Conservation (phyloP, 2,329 filamentous ascomycete species). For the Pseudogymnoascus pannorum region DNA sequence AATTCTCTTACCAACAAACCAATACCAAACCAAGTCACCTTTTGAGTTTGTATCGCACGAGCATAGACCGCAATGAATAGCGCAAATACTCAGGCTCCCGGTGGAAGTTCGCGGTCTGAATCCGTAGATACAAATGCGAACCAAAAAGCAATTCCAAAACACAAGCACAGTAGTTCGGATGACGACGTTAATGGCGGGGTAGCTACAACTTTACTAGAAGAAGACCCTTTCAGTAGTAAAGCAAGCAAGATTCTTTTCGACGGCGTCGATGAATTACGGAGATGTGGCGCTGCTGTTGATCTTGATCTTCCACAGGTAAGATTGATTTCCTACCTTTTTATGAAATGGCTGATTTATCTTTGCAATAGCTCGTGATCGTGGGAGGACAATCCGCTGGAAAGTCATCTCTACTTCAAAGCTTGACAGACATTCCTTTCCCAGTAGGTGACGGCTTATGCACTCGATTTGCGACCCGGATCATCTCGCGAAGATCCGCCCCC, state of each 20-base stretch:
- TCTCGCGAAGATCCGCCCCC: slow-evolving; percentile 28
- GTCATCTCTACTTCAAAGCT: slow-evolving; percentile 32
- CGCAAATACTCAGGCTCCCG: neutral
- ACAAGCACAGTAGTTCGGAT: neutral
- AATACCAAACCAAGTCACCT: neutral
- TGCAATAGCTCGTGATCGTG: slow-evolving; percentile 30
- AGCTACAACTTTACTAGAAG: neutral
- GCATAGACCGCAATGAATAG: neutral
- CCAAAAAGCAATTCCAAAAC: neutral
- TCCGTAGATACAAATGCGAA: neutral
- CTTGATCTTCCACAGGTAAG: slow-evolving; percentile 32
- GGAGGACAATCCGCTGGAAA: slow-evolving; percentile 34
- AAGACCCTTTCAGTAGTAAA: slow-evolving; percentile 31
- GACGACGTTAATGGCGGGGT: neutral
- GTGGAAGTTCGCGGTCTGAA: neutral
- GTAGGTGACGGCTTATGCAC: slow-evolving; percentile 30
- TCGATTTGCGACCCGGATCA: slow-evolving; percentile 33
- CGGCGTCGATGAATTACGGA: slow-evolving; percentile 32
- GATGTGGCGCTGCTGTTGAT: slow-evolving; percentile 25
- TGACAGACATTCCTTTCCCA: slow-evolving; percentile 34
- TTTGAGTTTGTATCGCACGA: neutral
- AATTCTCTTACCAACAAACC: neutral
- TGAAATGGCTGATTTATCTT: neutral
- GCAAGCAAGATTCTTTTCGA: slow-evolving; percentile 31
- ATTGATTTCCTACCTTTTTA: slow-evolving; percentile 5